These are phyloP conservation scores for Colletotrichum sp. DNA, from an alignment of 2,329 filamentous ascomycete genomes.

Conservation along the genomic window DNA sequence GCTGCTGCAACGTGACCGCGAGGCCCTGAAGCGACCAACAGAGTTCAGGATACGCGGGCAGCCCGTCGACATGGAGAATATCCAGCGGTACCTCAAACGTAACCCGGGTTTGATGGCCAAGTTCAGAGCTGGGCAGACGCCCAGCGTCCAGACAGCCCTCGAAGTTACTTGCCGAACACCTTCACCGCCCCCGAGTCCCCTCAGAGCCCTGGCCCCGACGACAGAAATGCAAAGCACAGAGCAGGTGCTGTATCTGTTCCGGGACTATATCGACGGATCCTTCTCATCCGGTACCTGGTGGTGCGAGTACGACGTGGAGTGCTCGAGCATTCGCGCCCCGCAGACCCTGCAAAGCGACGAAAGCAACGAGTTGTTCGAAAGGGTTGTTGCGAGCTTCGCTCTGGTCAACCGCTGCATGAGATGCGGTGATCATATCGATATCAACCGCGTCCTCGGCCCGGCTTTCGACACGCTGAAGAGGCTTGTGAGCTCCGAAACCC, in stretches of 20 bases:
- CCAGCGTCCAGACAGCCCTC: constrained; percentile 32
- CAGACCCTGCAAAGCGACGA: constrained; percentile 24
- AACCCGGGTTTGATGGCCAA: constrained; percentile 39
- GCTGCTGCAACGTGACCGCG: constrained; percentile 39
- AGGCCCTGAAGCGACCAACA: constrained; percentile 35
- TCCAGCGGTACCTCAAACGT: constrained; percentile 43
- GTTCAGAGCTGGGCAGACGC: constrained; percentile 33
- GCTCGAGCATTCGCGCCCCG: constrained; percentile 23
- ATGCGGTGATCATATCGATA: constrained; percentile 33
- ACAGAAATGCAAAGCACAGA: constrained; percentile 28
- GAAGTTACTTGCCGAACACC: constrained; percentile 38
- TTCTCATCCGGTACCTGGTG: constrained; percentile 32
- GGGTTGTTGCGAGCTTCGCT: constrained; percentile 36
- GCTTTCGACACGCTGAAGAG: constrained; percentile 39
- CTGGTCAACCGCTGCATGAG: constrained; percentile 37
- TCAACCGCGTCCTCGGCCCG: constrained; percentile 33
- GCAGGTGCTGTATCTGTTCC: constrained; percentile 30
- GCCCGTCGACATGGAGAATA: constrained; percentile 41
- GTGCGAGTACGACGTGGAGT: constrained; percentile 34
- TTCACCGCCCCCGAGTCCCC: constrained; percentile 26
- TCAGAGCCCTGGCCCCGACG: constrained; percentile 24
- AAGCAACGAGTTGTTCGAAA: constrained; percentile 39
- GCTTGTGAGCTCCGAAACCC: constrained; percentile 35
- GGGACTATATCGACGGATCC: constrained; percentile 32
- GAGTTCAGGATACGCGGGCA: constrained; percentile 43